A percentile compares a stretch with the other conserved stretches of the same genome.
Conservation (phyloP, 345 rosid species). For the Clarkia xantiana region DNA sequence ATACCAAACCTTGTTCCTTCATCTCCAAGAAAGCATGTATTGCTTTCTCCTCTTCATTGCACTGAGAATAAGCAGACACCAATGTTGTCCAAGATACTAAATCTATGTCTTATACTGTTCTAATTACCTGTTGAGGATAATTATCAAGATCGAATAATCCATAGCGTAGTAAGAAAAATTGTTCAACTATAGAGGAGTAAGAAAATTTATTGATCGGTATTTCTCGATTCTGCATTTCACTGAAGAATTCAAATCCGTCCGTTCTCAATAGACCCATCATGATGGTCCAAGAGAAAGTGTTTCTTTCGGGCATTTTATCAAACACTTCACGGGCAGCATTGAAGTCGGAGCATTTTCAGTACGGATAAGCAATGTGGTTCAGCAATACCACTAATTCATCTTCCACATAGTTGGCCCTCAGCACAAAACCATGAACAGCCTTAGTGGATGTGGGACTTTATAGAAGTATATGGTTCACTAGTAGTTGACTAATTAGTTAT, state of each 20-base stretch:
- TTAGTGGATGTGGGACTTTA: slow-evolving; percentile 13
- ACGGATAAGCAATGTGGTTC: slow-evolving; percentile 18
- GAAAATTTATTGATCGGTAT: slow-evolving; percentile 22
- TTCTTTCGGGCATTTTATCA: slow-evolving; percentile 25
- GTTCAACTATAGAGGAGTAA: slow-evolving; percentile 22
- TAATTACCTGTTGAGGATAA: too few species aligned
- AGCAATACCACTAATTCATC: slow-evolving; percentile 13
- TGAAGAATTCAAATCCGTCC: slow-evolving; percentile 20
- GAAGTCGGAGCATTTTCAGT: slow-evolving; percentile 25
- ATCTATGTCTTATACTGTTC: slow-evolving; percentile 16
- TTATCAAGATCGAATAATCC: too few species aligned
- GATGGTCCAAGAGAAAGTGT: slow-evolving; percentile 32
- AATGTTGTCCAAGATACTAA: slow-evolving; percentile 53
- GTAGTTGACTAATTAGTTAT: too few species aligned
- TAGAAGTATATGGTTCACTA: too few species aligned
- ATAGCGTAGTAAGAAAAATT: too few species aligned
- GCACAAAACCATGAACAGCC: slow-evolving; percentile 19
- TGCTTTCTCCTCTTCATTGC: slow-evolving; percentile 28
- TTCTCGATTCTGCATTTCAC: slow-evolving; percentile 15
- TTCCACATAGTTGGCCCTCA: slow-evolving; percentile 7
- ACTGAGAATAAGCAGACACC: slow-evolving; percentile 42
- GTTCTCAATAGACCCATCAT: slow-evolving; percentile 28
- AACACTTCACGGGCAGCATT: slow-evolving; percentile 19
- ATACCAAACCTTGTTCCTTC: slow-evolving; percentile 29
- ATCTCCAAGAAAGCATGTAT: slow-evolving; percentile 28